Conservation (phyloP, 169 alveolate genomes). For the Cryptosporidium bovis region DNA sequence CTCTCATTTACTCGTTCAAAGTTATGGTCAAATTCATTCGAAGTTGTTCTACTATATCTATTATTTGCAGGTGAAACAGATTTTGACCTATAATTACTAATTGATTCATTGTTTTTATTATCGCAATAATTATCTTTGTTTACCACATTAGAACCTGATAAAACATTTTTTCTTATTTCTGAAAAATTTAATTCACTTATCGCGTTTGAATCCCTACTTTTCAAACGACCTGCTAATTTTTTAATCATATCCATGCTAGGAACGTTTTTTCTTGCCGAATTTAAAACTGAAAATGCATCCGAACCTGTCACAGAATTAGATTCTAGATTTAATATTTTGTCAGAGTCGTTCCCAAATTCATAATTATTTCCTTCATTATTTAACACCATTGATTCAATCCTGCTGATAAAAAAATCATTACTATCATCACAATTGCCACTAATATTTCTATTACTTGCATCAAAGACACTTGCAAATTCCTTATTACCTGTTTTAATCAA, state of each 20-base stretch:
- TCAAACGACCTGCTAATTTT: constrained; percentile 58
- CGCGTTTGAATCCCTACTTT: constrained; percentile 51
- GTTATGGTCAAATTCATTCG: constrained; percentile 6
- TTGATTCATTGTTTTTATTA: background rate
- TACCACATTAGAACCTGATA: background rate
- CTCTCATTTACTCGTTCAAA: constrained; percentile 43
- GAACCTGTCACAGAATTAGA: constrained; percentile 49
- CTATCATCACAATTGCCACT: background rate
- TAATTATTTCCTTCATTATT: background rate
- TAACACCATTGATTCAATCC: background rate
- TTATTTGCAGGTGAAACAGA: constrained; percentile 37
- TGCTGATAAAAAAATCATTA: background rate
- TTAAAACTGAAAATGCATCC: constrained; percentile 52
- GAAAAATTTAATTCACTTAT: constrained; percentile 58
- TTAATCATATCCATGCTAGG: constrained; percentile 64
- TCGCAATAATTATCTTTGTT: background rate
- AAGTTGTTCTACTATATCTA: background rate
- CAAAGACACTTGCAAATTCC: background rate
- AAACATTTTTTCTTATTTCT: background rate
- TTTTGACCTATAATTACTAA: background rate
- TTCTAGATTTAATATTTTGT: background rate
- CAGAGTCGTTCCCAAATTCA: no score
- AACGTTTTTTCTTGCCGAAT: constrained; percentile 21
- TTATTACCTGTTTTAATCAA: constrained; percentile 10
- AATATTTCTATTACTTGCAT: background rate